phyloP scores from a whole-genome alignment of 495 filamentous ascomycete genomes.

The Aspergillus carlsbadensis region DNA sequence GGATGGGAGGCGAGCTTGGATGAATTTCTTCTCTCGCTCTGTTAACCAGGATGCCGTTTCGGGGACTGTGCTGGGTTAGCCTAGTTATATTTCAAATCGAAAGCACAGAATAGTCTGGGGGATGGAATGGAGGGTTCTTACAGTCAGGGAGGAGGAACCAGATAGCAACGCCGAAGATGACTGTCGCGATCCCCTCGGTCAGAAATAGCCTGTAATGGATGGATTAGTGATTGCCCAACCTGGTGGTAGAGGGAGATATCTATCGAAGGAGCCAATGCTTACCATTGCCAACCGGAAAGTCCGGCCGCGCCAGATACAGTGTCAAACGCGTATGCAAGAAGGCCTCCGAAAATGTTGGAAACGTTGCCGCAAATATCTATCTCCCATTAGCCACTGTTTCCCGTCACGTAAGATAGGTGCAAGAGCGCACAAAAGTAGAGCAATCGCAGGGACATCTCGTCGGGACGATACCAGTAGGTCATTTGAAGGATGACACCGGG shows the following conservation, averaged over 20 bases:
- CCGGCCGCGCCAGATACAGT: constrained; percentile 26
- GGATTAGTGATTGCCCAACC: too few relatives aligned
- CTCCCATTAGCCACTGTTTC: too few relatives aligned
- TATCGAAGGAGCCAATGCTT: too few relatives aligned
- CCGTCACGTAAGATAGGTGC: too few relatives aligned
- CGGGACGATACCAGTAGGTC: constrained; percentile 45
- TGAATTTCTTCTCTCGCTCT: constrained; percentile 39
- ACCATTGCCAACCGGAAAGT: constrained; percentile 45
- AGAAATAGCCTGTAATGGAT: constrained; percentile 31
- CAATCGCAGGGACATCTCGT: constrained; percentile 38
- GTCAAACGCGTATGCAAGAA: constrained; percentile 44
- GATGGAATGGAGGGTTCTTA: too few relatives aligned
- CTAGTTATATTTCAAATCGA: too few relatives aligned
- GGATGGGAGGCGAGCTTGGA: constrained; percentile 40
- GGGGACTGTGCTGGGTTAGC: constrained; percentile 31
- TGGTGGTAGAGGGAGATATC: too few relatives aligned
- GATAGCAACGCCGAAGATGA: constrained; percentile 30
- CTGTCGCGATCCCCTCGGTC: constrained; percentile 37
- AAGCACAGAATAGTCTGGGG: too few relatives aligned
- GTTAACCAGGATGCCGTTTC: constrained; percentile 39
- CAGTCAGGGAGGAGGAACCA: constrained; percentile 43
- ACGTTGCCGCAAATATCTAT: constrained; percentile 20
- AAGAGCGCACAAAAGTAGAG: constrained; percentile 19
- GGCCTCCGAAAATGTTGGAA: constrained; percentile 34
- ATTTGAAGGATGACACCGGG: constrained; percentile 41